Base-by-base conservation (phyloP, 108 stramenopile species). In the Skeletonema marinoi region DNA sequence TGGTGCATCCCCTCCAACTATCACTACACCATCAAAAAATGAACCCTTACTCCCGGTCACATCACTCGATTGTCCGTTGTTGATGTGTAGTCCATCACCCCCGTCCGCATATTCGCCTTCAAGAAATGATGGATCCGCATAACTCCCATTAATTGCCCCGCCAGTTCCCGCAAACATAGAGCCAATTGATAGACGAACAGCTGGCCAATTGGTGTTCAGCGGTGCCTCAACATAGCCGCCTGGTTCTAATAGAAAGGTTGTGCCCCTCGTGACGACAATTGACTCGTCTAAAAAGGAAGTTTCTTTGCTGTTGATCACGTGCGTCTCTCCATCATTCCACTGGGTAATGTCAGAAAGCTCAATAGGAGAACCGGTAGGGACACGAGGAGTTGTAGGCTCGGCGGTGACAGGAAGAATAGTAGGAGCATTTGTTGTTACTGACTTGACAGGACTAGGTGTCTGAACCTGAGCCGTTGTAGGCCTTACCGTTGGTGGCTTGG, bases 1-100 rank as follows among this genome's bases (percentile, higher is more conserved):
- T 11, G 59, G 68, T 48, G 67, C 68, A 65, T 70, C 50, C 10
- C 76, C 76, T 63, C 76, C 76, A 19, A 70, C 4, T 11, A 77
- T 68, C 30, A 13, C 31, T 19, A 77, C 51, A 9, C 68, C 63
- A 44, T 50, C 38, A 33, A 64, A 77, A 71, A 78, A 78, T 46
- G 65, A 31, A 10, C 32, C 70, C 19, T 71, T 71, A 31, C 77
- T 68, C 16, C 70, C 64, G 32, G 70, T 71, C 17, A 38, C 30
- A 16, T 32, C 9, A 50, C 51, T 70, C 1, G 77, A 71, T 33
- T 78, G 65, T 1, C 77, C 70, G 35, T 71, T 78, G 41, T 66
- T 71, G 31, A 71, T 36, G 19, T 71, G 70, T 33, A 78, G 66
- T 21, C 35, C 77, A 33, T 48, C 67, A n/a, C 77, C 77, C 8